A percentile compares a stretch with the other conserved stretches of the same genome.
Evolutionary conservation across 306 rosid genomes (phyloP).

Genomic region (Fragaria ananassa): DNA sequence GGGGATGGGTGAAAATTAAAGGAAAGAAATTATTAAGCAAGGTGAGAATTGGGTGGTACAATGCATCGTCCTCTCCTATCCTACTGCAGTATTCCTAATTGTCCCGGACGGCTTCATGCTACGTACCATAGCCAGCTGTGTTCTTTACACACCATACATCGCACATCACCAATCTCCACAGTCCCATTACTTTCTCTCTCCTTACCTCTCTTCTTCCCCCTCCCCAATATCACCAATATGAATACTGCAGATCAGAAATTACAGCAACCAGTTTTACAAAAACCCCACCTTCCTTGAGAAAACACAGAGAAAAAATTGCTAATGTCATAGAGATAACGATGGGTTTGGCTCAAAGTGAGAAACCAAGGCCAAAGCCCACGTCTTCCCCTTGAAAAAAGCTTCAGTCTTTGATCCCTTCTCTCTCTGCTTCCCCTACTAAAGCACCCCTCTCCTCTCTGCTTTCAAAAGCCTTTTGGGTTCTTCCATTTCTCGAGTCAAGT

Average conservation of each 20-base stretch:
- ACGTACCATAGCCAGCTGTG: not conserved
- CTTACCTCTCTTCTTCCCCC: not conserved
- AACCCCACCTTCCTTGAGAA: not conserved
- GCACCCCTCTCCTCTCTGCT: conserved; percentile 17
- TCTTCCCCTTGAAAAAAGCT: not conserved
- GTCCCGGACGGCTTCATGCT: not conserved
- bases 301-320: not conserved
- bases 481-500: not conserved
- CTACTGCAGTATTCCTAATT: not conserved
- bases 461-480: not conserved
- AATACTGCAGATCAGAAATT: not conserved
- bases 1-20: not conserved
- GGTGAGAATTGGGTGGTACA: not conserved
- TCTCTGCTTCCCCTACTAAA: conserved; percentile 9
- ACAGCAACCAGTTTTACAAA: not conserved
- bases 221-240: not conserved
- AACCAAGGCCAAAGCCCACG: conserved; percentile 5
- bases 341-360: not conserved
- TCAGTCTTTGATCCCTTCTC: conserved; percentile 15
- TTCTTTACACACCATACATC: not conserved
- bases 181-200: not conserved
- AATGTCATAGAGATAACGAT: not conserved
- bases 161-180: not conserved
- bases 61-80: not conserved
- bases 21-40: not conserved